A percentile compares a stretch with the other conserved stretches of the same genome.
phyloP scores from a whole-genome alignment of 2,329 filamentous ascomycete genomes.

The Tympanopsis confertula region DNA sequence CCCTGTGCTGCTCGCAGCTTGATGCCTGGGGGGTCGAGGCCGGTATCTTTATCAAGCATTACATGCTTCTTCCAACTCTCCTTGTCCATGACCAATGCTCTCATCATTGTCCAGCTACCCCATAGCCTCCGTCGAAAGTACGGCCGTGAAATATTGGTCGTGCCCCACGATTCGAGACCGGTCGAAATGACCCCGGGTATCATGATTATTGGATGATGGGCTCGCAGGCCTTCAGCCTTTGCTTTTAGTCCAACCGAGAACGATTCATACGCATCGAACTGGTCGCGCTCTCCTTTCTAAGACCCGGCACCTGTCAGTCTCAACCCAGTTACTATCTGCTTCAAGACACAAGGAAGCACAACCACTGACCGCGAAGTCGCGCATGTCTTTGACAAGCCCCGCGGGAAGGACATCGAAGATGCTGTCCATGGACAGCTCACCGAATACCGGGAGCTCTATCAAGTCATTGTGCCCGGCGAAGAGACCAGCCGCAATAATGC shows the following conservation, averaged over 20 bases:
- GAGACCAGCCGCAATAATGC: slow-evolving; percentile 76
- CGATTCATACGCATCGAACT: slow-evolving; percentile 77
- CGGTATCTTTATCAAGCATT: slow-evolving; percentile 87
- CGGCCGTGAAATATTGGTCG: slow-evolving; percentile 67
- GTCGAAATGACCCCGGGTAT: slow-evolving; percentile 96
- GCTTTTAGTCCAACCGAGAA: slow-evolving; percentile 84
- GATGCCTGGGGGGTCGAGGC: slow-evolving; percentile 77
- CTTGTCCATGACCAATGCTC: slow-evolving; percentile 83
- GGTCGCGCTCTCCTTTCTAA: slow-evolving; percentile 73
- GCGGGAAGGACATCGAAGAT: slow-evolving; percentile 80
- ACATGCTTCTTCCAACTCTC: slow-evolving; percentile 90
- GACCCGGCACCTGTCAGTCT: slow-evolving; percentile 5
- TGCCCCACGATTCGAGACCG: slow-evolving; percentile 92
- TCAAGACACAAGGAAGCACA: slow-evolving; percentile 4
- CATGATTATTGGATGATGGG: slow-evolving; percentile 88
- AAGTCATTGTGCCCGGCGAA: slow-evolving; percentile 84
- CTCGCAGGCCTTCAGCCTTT: slow-evolving; percentile 66
- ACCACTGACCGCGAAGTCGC: slow-evolving; percentile 63
- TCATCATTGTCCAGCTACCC: slow-evolving; percentile 99
- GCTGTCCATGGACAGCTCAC: slow-evolving; percentile 71
- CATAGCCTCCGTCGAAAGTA: slow-evolving; percentile 93
- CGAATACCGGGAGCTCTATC: slow-evolving; percentile 63
- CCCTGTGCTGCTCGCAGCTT: slow-evolving; percentile 90
- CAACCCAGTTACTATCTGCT: slow-evolving; percentile 6
- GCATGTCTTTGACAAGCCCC: slow-evolving; percentile 73